Conservation (phyloP, 306 rosid species). For the Castanea mollissima region DNA sequence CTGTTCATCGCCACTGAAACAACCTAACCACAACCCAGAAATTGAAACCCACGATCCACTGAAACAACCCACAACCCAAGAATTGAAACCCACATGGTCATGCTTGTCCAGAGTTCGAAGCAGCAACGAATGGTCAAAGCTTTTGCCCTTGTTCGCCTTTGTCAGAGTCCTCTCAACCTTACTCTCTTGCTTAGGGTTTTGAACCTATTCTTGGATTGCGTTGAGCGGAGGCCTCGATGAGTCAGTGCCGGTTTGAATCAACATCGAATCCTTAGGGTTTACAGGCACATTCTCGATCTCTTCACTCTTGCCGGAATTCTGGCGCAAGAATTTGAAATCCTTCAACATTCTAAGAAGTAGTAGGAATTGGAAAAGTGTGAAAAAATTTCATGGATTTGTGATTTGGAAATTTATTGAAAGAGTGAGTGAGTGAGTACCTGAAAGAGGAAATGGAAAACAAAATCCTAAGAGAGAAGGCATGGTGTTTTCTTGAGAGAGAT, state of each 20-base stretch:
- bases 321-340: too few relatives aligned
- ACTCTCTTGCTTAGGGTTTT: constrained; percentile 35
- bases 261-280: too few relatives aligned
- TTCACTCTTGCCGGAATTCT: too few relatives aligned
- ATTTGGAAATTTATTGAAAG: not conserved
- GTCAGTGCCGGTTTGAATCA: too few relatives aligned
- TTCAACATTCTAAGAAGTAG: not conserved
- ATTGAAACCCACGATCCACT: too few relatives aligned
- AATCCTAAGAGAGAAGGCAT: constrained; percentile 23
- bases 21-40: too few relatives aligned
- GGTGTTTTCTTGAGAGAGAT: too few relatives aligned
- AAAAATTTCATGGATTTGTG: not conserved
- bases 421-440: constrained; percentile 38
- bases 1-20: too few relatives aligned
- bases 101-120: constrained; percentile 80
- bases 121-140: constrained; percentile 48
- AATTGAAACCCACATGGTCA: constrained; percentile 31
- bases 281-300: too few relatives aligned
- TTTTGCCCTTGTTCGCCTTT: constrained; percentile 51
- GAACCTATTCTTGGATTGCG: constrained; percentile 56
- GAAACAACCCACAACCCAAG: too few relatives aligned
- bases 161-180: constrained; percentile 64
- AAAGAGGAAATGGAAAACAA: constrained; percentile 54
- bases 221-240: constrained; percentile 16
- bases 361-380: not conserved